Evolutionary conservation across 768 basidiomycete genomes (phyloP).

Genomic region (Lentinula sp.): DNA sequence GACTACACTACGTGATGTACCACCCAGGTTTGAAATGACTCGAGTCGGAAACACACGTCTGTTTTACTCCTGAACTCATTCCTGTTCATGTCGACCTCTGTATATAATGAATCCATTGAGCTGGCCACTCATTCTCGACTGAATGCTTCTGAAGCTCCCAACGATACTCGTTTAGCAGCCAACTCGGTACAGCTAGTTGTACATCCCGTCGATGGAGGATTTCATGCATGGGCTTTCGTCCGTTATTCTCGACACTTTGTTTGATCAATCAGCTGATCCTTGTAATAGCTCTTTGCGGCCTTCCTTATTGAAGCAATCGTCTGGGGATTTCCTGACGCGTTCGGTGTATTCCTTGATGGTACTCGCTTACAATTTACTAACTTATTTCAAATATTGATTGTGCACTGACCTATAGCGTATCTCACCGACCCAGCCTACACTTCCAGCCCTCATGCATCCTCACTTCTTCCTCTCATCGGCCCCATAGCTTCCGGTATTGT

Average conservation of each 20-base stretch:
- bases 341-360: slow-evolving; percentile 18
- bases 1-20: too few species aligned
- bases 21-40: too few species aligned
- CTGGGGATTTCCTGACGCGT: slow-evolving; percentile 21
- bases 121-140: background rate
- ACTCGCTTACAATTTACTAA: background rate
- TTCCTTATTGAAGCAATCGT: slow-evolving; percentile 20
- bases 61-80: too few species aligned
- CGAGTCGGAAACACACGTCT: too few species aligned
- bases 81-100: background rate
- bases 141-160: background rate
- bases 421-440: slow-evolving; percentile 14
- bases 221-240: slow-evolving; percentile 7
- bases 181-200: background rate
- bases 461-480: slow-evolving; percentile 18
- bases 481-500: slow-evolving; percentile 16
- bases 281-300: slow-evolving; percentile 14
- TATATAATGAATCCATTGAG: background rate
- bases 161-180: background rate
- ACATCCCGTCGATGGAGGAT: slow-evolving; percentile 9
- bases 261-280: background rate
- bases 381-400: background rate
- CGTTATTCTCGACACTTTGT: background rate
- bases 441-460: slow-evolving; percentile 11
- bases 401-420: slow-evolving; percentile 13